Evolutionary conservation across 1,284 basidiomycete genomes (phyloP), one percentile per base, ranked within the genome.

Genomic region (Cryptococcus amylolentus): DNA sequence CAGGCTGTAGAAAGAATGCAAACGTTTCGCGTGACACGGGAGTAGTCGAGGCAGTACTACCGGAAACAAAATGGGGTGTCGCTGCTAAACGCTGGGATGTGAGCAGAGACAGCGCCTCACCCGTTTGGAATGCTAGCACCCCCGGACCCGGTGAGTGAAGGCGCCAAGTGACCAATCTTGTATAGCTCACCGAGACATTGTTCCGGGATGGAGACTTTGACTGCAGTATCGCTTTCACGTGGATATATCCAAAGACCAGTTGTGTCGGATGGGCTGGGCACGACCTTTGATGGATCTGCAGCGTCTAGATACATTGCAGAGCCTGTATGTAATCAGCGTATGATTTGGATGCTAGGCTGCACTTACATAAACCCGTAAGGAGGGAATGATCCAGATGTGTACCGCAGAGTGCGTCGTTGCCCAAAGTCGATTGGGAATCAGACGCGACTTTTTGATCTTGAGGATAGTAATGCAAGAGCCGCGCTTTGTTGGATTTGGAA

Each of bases 241-340:
- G 88, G 90, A 54, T 86, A 86, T 65, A 97, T 95, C 78, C 91
- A 95, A 13, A 97, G 81, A 0, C 93, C 93, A 1, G 91, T 89
- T 1, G 81, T 75, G 1, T 85, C 78, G 0, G 87, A 88, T 9
- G 90, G 89, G 2, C 87, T 80, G 7, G 83, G 73, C 16, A 91
- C 83, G 2, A 82, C 69, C 20, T 65, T 71, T 1, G 86, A 83
- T 20, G 20, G 41, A 49, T 81, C 77, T 5, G 68, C 61, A 41
- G 73, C 71, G 46, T 71, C 70, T 40, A 95, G 80, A 75, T 87
- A 95, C 83, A 94, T 86, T 1, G 91, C 91, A 5, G 77, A 78
- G 58, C 75, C 73, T 76, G 38, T 45, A 20, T 14, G 10, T 3
- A 10, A 10, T 35, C 31, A 35, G 31, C 16, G 1, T 37, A 18